These are phyloP conservation scores for Exophiala phaeomuriformis DNA, from an alignment of 2,329 filamentous ascomycete genomes.

Conservation along the genomic window DNA sequence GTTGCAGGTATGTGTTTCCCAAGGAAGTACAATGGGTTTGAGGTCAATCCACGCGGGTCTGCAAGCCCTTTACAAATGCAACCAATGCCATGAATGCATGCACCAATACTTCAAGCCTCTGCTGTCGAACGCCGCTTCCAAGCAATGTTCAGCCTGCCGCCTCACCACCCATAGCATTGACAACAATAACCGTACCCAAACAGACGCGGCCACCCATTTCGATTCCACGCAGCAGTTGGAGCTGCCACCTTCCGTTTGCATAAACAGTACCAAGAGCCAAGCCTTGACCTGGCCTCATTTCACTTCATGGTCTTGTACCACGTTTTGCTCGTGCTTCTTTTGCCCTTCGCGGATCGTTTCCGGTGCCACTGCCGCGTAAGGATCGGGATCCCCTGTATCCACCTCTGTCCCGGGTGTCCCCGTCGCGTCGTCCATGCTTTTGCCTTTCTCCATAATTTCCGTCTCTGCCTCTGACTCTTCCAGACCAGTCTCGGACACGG, in stretches of 20 bases:
- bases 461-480: slow-evolving; percentile 22
- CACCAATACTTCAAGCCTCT: too few relatives aligned
- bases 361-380: slow-evolving; percentile 23
- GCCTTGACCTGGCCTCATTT: slow-evolving; percentile 1
- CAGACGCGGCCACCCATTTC: too few relatives aligned
- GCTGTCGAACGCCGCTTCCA: too few relatives aligned
- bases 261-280: neutral
- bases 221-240: neutral
- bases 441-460: slow-evolving; percentile 22
- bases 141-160: too few relatives aligned
- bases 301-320: slow-evolving; percentile 11
- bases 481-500: slow-evolving; percentile 6
- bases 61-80: too few relatives aligned
- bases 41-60: too few relatives aligned
- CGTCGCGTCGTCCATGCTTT: neutral
- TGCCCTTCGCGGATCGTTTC: slow-evolving; percentile 16
- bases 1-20: too few relatives aligned
- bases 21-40: too few relatives aligned
- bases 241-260: neutral
- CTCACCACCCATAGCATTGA: too few relatives aligned
- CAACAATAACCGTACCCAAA: too few relatives aligned
- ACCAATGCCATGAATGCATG: too few relatives aligned
- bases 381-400: slow-evolving; percentile 20
- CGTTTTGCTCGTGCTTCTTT: slow-evolving; percentile 10
- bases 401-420: neutral